Conservation (phyloP, 139 green algal species). For the Trebouxia sp. region DNA sequence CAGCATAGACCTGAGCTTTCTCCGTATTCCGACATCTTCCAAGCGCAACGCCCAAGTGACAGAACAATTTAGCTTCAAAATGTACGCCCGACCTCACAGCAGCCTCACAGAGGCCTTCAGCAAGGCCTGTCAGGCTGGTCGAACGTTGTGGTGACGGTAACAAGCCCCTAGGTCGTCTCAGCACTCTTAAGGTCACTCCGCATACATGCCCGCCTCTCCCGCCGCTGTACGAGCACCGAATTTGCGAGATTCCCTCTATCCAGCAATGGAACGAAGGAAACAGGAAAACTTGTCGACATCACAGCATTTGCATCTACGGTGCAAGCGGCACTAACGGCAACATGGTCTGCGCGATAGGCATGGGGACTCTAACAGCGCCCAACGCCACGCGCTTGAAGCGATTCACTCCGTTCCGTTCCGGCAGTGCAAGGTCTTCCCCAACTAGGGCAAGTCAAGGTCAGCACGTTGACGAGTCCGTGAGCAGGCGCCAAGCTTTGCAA, state of each 20-base stretch:
- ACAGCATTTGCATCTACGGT: background rate
- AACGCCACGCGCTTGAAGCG: background rate
- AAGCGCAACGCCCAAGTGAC: background rate
- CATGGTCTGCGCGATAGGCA: background rate
- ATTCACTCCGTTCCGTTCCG: background rate
- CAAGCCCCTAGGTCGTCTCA: background rate
- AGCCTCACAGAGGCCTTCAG: too few species aligned
- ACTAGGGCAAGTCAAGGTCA: background rate
- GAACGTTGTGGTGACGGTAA: background rate
- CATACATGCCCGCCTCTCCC: too few species aligned
- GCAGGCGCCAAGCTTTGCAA: slow-evolving; percentile 5
- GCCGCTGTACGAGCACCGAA: too few species aligned
- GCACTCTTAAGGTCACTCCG: too few species aligned
- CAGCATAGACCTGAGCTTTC: slow-evolving; percentile 1
- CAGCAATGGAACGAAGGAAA: background rate
- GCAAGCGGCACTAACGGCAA: background rate
- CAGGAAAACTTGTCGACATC: background rate
- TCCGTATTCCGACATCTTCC: background rate
- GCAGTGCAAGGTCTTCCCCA: background rate
- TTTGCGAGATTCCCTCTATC: too few species aligned
- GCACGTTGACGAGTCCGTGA: background rate
- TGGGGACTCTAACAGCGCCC: background rate
- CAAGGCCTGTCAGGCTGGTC: background rate
- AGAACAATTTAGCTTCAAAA: too few species aligned
- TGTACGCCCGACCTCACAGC: too few species aligned